Evolutionary conservation across 2,329 filamentous ascomycete genomes (phyloP).

Genomic region (Scedosporium boydii): DNA sequence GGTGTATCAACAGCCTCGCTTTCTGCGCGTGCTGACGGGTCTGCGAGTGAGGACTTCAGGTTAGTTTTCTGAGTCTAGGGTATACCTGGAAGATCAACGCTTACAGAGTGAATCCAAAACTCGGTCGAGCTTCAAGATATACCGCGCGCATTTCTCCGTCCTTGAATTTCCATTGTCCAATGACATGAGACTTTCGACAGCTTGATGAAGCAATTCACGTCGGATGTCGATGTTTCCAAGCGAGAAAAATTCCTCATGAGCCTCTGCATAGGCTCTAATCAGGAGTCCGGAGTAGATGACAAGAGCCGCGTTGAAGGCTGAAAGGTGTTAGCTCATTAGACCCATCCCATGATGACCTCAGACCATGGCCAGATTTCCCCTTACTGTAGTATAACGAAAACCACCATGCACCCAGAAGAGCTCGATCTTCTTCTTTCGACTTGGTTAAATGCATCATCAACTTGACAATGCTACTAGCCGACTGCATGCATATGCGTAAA

Average conservation of each 20-base stretch:
- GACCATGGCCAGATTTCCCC: background rate
- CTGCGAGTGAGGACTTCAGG: background rate
- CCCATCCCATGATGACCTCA: too few relatives aligned
- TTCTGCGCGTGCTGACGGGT: background rate
- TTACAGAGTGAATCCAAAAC: constrained; percentile 1
- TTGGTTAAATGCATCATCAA: background rate
- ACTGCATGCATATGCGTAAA: constrained; percentile 1
- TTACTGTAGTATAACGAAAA: constrained; percentile 4
- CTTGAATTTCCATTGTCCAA: background rate
- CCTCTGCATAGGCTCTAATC: background rate
- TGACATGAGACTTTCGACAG: background rate
- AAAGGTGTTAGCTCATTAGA: background rate
- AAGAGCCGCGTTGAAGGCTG: constrained; percentile 3
- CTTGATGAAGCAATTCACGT: background rate
- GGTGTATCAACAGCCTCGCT: background rate
- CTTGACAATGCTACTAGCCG: background rate
- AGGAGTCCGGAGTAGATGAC: background rate
- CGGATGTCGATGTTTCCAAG: background rate
- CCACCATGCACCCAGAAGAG: background rate
- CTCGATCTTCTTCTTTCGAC: background rate
- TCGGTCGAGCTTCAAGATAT: constrained; percentile 3
- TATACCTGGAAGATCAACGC: background rate
- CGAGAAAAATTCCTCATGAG: background rate
- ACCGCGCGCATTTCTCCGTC: constrained; percentile 4
- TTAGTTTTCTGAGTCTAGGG: background rate